Conservation (phyloP, 768 basidiomycete genomes). For the Ephemerocybe angulata region DNA sequence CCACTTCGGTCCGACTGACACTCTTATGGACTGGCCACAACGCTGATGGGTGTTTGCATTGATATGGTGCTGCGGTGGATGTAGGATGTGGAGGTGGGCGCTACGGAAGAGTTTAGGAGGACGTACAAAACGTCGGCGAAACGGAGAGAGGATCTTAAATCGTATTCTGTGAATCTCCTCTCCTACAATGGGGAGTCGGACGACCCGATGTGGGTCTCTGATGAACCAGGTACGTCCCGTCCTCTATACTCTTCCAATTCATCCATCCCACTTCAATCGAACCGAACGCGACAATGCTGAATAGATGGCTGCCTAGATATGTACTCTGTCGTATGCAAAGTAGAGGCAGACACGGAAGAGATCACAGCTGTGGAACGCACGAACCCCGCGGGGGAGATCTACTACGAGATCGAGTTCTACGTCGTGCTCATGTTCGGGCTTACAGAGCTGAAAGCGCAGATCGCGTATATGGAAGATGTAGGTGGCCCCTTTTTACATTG, state of each 20-base stretch:
- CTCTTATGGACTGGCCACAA: neutral
- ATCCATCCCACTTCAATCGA: neutral
- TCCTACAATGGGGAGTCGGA: neutral
- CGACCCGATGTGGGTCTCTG: neutral
- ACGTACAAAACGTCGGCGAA: neutral
- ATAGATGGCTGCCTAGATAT: neutral
- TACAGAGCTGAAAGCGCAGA: slow-evolving; percentile 51
- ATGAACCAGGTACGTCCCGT: neutral
- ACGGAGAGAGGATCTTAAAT: neutral
- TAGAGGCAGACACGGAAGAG: neutral
- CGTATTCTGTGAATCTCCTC: neutral
- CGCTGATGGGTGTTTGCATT: neutral
- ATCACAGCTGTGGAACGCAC: neutral
- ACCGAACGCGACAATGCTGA: neutral
- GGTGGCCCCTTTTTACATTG: too few relatives aligned
- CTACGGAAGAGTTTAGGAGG: neutral
- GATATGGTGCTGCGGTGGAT: too few relatives aligned
- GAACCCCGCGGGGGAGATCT: slow-evolving; percentile 11
- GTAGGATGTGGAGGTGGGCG: too few relatives aligned
- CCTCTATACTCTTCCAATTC: neutral
- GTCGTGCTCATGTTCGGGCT: slow-evolving; percentile 49
- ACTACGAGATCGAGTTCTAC: slow-evolving; percentile 34
- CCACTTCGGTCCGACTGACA: too few relatives aligned
- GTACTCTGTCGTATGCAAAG: neutral
- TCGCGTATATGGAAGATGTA: slow-evolving; percentile 48